These are phyloP conservation scores for Geranium rotundifolium DNA, from an alignment of 345 rosid genomes.

Conservation along the genomic window DNA sequence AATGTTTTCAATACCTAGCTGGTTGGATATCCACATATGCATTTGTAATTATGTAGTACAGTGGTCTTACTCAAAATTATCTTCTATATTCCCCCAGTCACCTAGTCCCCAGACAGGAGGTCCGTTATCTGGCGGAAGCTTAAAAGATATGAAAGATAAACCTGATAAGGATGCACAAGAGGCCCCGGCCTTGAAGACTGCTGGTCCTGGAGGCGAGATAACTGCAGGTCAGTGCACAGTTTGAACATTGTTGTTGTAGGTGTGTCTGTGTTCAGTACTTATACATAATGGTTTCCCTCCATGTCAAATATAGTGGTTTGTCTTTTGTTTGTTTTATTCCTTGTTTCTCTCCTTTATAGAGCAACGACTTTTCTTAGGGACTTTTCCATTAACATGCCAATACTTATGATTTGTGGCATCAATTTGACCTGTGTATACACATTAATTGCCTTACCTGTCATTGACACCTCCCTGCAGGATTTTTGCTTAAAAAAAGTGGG, in stretches of 20 bases:
- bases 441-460: neutral
- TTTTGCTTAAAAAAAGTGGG: slow-evolving; percentile 81
- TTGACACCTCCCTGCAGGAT: slow-evolving; percentile 42
- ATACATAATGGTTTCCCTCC: neutral
- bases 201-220: slow-evolving; percentile 89
- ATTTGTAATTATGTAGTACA: neutral
- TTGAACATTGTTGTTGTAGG: neutral
- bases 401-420: neutral
- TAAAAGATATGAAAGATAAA: slow-evolving; percentile 83
- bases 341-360: neutral
- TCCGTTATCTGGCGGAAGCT: slow-evolving; percentile 63
- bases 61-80: neutral
- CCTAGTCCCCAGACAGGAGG: slow-evolving; percentile 79
- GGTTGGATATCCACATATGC: neutral
- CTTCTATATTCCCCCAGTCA: slow-evolving; percentile 35
- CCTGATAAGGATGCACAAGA: slow-evolving; percentile 61
- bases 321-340: neutral
- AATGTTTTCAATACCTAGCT: neutral
- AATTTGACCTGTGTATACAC: neutral
- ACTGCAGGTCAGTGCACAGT: slow-evolving; percentile 65
- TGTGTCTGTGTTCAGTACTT: slow-evolving; percentile 2
- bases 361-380: neutral
- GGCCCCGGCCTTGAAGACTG: slow-evolving; percentile 73
- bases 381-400: neutral
- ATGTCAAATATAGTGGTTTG: neutral